These are phyloP conservation scores for Ormosia emarginata DNA, from an alignment of 306 rosid genomes.

Conservation along the genomic window DNA sequence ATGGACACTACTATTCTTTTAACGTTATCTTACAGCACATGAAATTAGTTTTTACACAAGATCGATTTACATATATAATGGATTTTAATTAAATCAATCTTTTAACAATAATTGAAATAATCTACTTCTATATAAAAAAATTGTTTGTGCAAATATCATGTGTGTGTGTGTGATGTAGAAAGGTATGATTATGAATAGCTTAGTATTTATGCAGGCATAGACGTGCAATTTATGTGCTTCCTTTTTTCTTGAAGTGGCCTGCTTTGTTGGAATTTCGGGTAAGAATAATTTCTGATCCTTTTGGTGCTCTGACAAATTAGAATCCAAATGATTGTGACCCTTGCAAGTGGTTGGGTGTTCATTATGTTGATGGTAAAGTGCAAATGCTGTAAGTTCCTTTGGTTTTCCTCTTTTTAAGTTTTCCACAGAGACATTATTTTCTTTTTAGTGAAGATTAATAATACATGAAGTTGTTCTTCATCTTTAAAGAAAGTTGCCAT, in stretches of 20 bases:
- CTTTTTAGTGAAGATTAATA: not conserved
- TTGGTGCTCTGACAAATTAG: constrained; percentile 64
- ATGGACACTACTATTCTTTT: too few relatives aligned
- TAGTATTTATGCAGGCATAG: not conserved
- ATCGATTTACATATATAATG: too few relatives aligned
- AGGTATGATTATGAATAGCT: not conserved
- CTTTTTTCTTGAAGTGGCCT: constrained; percentile 12
- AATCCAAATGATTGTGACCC: constrained; percentile 55
- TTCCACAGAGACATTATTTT: not conserved
- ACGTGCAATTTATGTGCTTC: not conserved
- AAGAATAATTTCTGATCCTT: constrained; percentile 66
- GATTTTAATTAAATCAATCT: too few relatives aligned
- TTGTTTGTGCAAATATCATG: too few relatives aligned
- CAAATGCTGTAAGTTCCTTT: constrained; percentile 63
- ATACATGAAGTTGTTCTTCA: not conserved
- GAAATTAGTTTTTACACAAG: too few relatives aligned
- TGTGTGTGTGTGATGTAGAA: not conserved
- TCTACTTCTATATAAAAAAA: too few relatives aligned
- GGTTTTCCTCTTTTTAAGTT: not conserved
- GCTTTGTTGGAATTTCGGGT: constrained; percentile 57
- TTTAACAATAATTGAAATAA: too few relatives aligned
- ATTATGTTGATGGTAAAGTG: constrained; percentile 60
- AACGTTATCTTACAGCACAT: too few relatives aligned
- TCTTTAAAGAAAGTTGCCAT: not conserved
- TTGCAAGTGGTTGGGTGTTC: constrained; percentile 78